Evolutionary conservation across 176 grass and related monocot genomes (phyloP), one percentile per base, ranked within the genome.

Genomic region (Aegilops speltoides): DNA sequence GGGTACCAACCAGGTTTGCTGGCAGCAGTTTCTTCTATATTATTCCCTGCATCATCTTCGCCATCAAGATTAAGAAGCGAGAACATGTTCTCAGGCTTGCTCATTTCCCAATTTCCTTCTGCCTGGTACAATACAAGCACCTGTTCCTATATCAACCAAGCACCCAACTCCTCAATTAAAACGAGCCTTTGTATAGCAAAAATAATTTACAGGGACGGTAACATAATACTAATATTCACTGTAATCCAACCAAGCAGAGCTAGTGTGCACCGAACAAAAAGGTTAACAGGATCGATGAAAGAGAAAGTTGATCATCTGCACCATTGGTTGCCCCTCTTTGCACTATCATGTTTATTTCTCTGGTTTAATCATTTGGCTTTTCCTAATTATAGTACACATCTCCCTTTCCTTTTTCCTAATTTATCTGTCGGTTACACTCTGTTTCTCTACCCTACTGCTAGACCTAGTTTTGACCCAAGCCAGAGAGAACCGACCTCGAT

Each of bases 61-160:
- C 43, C 84, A 64, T 85, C 84, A 10, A 94, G 68, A n/a, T 22
- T 19, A 50, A 94, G 92, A 65, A 85, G 36, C 10, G 87, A 85
- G 68, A 94, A 94, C 70, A 59, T 50, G 59, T 91, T 94, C 13
- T 67, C 38, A 57, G 87, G 76, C 62, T 63, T 85, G 62, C 79
- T 89, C 92, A 91, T 91, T 38, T 79, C 23, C 26, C 17, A 60
- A 46, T 26, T 83, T 48, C 25, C 41, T 68, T 2, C 0, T 7
- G 32, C 12, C 3, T 64, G 40, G 78, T 31, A 23, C 0, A 25
- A 83, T 24, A 43, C 22, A 83, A 19, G 4, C 17, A 17, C 23
- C n/a, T 79, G 0, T 79, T 38, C 20, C 77, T 34, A 5, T 14
- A 79, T 63, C 74, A 56, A 24, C 64, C 29, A 82, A 37, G 1